Base-by-base conservation (phyloP, 176 grass and related monocot genomes). In the Tillandsia fasciculata region DNA sequence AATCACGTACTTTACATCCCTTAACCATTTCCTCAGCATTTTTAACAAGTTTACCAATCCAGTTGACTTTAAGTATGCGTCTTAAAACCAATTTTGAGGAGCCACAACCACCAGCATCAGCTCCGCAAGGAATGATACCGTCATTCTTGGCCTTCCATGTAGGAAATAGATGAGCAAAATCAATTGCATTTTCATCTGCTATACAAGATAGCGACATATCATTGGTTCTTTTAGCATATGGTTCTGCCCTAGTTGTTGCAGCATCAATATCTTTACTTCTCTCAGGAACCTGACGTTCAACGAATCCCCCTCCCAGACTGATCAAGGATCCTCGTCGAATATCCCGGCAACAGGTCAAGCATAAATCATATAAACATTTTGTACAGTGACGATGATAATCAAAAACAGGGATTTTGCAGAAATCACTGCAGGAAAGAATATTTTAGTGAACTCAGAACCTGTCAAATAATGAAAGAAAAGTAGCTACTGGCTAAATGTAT, bases 41-140 rank as follows among this genome's bases (percentile, higher is more conserved):
- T 85, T 92, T 97, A 22, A 84, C 84, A 73, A 97, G 86, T 58
- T 97, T 97, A 69, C 81, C 76, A 52, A 97, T 88, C 94, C 94
- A 97, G 70, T 97, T 92, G 67, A 97, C 92, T 84, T 97, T 97
- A 48, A 97, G 89, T 87, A 97, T 80, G n/a, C 94, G 79, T 48
- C 94, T 83, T 74, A 97, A 87, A 58, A 90, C 71, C 74, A 99
- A 74, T 66, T 99, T 87, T 65, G 89, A 90, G 69, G 77, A 88
- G 26, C 89, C 89, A 70, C 94, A 99, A 51, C 94, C 94, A 72
- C 84, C 82, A 64, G 82, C 84, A 8, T 82, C 86, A 50, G 92
- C 84, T 49, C 84, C 81, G 75, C 94, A 99, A 57, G 79, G 81
- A 23, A 99, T 85, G 68, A 64, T 88, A 23, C 89, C 94, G 82